Evolutionary conservation across 129 eudicot species (phyloP).

Genomic region (Helichrysum umbraculigerum): DNA sequence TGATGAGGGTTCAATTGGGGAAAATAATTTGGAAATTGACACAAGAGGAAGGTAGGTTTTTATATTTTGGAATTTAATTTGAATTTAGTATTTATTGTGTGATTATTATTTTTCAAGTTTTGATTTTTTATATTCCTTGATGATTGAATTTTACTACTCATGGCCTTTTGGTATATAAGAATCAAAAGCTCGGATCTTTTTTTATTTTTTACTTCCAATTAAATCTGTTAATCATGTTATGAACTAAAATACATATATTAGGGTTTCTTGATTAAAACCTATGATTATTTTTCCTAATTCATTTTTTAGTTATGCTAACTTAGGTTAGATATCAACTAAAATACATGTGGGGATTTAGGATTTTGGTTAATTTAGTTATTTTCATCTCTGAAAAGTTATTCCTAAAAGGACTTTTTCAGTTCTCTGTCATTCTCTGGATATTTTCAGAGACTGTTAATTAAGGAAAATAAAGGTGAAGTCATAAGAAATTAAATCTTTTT

Average conservation of each 20-base stretch:
- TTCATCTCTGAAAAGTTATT: slow-evolving; percentile 27
- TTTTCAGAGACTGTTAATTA: slow-evolving; percentile 27
- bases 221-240: neutral
- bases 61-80: slow-evolving; percentile 7
- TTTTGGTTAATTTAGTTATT: slow-evolving; percentile 23
- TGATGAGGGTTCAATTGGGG: slow-evolving; percentile 53
- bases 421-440: slow-evolving; percentile 41
- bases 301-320: slow-evolving; percentile 13
- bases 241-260: neutral
- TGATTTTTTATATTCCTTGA: neutral
- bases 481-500: slow-evolving; percentile 12
- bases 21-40: slow-evolving; percentile 38
- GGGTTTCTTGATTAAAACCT: slow-evolving; percentile 4
- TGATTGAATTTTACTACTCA: neutral
- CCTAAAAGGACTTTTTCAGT: slow-evolving; percentile 25
- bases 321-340: slow-evolving; percentile 22
- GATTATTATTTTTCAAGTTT: neutral
- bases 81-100: neutral
- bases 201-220: neutral
- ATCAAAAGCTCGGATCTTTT: slow-evolving; percentile 22
- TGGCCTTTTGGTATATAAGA: neutral
- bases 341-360: slow-evolving; percentile 24
- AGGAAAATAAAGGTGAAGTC: slow-evolving; percentile 32
- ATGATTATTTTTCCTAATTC: neutral
- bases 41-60: slow-evolving; percentile 43